Conservation (phyloP, 306 rosid genomes). For the barrel medic (Medicago truncatula) region MtrunA17r5.0-ANR NC_053048.1:38289501-38290000, state of each 20-base stretch:
- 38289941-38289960: not conserved
- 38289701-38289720: conserved; percentile 54
- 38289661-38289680: conserved; percentile 59
- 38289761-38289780: conserved; percentile 58
- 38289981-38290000: not conserved
- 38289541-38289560: conserved; percentile 46
- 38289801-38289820: conserved; percentile 17
- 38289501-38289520: too few species aligned
- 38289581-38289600: conserved; percentile 43
- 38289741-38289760: conserved; percentile 66
- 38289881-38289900: not conserved
- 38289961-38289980: not conserved
- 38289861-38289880: conserved; percentile 11
- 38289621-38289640: conserved; percentile 42
- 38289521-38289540: not conserved
- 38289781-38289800: conserved; percentile 1
- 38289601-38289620: conserved; percentile 41
- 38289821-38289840: not conserved
- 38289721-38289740: conserved; percentile 58
- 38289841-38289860: conserved; percentile 2
- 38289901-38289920: too few species aligned
- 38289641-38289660: conserved; percentile 60
- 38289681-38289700: conserved; percentile 45
- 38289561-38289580: conserved; percentile 54
- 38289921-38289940: too few species aligned